phyloP scores from a whole-genome alignment of 2,329 filamentous ascomycete genomes.

The Colletotrichum incanum region DNA sequence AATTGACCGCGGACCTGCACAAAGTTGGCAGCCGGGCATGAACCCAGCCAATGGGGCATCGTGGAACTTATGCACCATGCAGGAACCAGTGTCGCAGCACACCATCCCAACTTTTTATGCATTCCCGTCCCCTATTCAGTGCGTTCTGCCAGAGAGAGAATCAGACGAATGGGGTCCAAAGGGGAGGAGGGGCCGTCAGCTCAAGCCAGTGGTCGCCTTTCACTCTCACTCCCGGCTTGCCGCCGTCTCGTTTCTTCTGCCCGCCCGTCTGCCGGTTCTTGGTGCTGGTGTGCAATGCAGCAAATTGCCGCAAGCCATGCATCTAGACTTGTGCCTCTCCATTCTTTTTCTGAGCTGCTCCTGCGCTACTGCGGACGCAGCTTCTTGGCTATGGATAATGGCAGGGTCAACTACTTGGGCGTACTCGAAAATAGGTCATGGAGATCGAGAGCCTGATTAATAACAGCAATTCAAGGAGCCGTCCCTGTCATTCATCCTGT shows the following conservation, averaged over 20 bases:
- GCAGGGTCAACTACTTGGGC: slow-evolving; percentile 11
- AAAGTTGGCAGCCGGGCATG: slow-evolving; percentile 9
- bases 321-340: slow-evolving; percentile 14
- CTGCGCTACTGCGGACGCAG: slow-evolving; percentile 15
- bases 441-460: background rate
- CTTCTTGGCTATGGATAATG: slow-evolving; percentile 16
- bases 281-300: slow-evolving; percentile 6
- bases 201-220: background rate
- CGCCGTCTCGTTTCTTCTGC: slow-evolving; percentile 33
- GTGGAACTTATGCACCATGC: slow-evolving; percentile 26
- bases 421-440: slow-evolving; percentile 22
- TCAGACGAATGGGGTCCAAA: slow-evolving; percentile 22
- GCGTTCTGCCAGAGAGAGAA: background rate
- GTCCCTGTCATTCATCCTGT: slow-evolving; percentile 33
- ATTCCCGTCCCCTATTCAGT: slow-evolving; percentile 33
- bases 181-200: slow-evolving; percentile 3
- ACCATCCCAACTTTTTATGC: slow-evolving; percentile 36
- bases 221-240: slow-evolving; percentile 3
- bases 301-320: background rate
- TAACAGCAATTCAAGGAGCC: background rate
- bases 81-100: slow-evolving; percentile 31
- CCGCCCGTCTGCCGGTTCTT: slow-evolving; percentile 5
- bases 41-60: slow-evolving; percentile 22
- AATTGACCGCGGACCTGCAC: slow-evolving; percentile 28
- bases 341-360: slow-evolving; percentile 6